These are phyloP conservation scores for Capronia epimyces DNA, from an alignment of 2,329 filamentous ascomycete genomes.

Conservation along the genomic window DNA sequence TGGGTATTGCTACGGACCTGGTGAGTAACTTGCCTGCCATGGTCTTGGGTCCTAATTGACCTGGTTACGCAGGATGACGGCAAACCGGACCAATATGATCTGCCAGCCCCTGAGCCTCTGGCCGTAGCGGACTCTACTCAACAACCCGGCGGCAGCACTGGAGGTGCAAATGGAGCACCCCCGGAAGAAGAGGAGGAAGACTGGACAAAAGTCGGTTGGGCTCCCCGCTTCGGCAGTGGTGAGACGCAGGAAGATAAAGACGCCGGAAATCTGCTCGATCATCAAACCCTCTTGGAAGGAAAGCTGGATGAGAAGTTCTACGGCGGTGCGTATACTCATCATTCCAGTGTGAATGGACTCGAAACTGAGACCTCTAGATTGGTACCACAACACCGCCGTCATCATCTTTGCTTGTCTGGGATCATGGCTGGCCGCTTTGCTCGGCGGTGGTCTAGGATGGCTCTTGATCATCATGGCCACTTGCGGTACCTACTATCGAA, in stretches of 20 bases:
- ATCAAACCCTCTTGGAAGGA: conserved; percentile 79
- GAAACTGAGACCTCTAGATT: conserved; percentile 54
- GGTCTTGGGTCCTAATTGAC: conserved; percentile 11
- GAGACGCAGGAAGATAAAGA: conserved; percentile 47
- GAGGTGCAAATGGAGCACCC: conserved; percentile 44
- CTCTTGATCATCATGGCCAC: conserved; percentile 86
- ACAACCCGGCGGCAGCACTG: conserved; percentile 47
- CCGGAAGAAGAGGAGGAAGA: conserved; percentile 50
- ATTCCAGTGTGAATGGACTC: conserved; percentile 1
- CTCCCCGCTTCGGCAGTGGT: conserved; percentile 66
- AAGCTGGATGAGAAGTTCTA: conserved; percentile 84
- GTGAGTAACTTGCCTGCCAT: conserved; percentile 40
- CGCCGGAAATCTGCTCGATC: conserved; percentile 66
- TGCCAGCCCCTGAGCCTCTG: conserved; percentile 67
- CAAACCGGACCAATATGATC: conserved; percentile 63
- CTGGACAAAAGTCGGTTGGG: conserved; percentile 73
- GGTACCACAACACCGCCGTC: conserved; percentile 95
- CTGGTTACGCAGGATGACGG: conserved; percentile 59
- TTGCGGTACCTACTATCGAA: conserved; percentile 94
- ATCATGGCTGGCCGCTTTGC: conserved; percentile 82
- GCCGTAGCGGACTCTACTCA: conserved; percentile 53
- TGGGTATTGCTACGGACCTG: conserved; percentile 67
- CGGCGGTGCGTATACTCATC: conserved; percentile 58
- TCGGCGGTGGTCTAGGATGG: conserved; percentile 91
- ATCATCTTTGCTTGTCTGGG: conserved; percentile 87